A percentile compares a stretch with the other conserved stretches of the same genome.
Conservation (phyloP, 371 early-diverging fungal species). For the Syncephalastrum monosporum region DNA sequence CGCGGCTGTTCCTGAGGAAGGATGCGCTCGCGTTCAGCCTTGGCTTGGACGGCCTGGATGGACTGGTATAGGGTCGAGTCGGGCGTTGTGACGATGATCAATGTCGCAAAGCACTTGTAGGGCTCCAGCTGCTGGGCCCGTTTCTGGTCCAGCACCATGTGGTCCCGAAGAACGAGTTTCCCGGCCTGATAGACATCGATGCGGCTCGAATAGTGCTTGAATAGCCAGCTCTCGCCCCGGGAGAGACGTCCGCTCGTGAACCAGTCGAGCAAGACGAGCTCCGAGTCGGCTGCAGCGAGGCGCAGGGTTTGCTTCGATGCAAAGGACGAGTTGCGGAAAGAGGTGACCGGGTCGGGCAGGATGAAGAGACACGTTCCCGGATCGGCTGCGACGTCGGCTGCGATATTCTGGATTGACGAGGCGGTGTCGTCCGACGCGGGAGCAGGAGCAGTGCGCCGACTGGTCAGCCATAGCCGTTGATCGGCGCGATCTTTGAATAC, state of each 20-base stretch:
- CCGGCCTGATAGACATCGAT: constrained; percentile 53
- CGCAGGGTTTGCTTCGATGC: constrained; percentile 59
- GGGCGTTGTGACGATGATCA: constrained; percentile 28
- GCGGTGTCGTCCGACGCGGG: not conserved
- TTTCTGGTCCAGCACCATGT: constrained; percentile 57
- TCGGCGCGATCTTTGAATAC: constrained; percentile 54
- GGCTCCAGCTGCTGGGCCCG: constrained; percentile 31
- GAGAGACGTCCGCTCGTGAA: constrained; percentile 74
- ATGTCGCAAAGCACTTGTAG: constrained; percentile 47
- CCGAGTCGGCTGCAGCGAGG: constrained; percentile 39
- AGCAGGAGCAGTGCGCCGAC: constrained; percentile 1
- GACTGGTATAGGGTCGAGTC: constrained; percentile 12
- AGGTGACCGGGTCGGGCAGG: constrained; percentile 79
- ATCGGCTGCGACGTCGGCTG: constrained; percentile 25
- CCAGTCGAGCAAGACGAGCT: constrained; percentile 77
- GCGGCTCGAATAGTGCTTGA: constrained; percentile 61
- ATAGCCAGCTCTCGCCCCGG: constrained; percentile 75
- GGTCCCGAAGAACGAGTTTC: constrained; percentile 56
- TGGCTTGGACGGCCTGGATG: constrained; percentile 17
- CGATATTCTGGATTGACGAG: constrained; percentile 48
- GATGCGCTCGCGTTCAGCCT: constrained; percentile 30
- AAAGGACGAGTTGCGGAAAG: constrained; percentile 64
- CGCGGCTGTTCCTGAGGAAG: constrained; percentile 22
- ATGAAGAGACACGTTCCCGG: constrained; percentile 45
- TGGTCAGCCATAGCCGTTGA: constrained; percentile 26